Conservation (phyloP, 305 asterid species). For the Galium porrigens region DNA sequence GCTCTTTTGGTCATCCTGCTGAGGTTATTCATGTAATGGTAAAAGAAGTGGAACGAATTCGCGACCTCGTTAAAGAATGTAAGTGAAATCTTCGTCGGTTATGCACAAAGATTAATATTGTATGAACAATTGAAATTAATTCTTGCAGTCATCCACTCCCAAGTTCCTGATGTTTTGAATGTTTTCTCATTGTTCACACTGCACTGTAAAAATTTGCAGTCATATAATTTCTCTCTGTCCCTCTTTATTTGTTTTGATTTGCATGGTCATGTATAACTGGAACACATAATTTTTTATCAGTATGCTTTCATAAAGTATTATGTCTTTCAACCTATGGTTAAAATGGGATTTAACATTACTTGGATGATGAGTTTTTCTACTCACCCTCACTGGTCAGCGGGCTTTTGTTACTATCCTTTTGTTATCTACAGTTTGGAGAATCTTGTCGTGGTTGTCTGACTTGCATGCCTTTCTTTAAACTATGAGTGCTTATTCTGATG, state of each 20-base stretch:
- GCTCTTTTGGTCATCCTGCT: slow-evolving; percentile 80
- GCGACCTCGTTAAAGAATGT: slow-evolving; percentile 53
- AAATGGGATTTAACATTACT: too few species aligned
- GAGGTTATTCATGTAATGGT: slow-evolving; percentile 47
- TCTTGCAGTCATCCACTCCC: neutral
- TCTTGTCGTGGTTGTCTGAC: neutral
- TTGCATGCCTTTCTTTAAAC: neutral
- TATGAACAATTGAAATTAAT: neutral
- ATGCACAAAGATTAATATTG: neutral
- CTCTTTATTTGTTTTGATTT: neutral
- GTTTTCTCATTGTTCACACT: neutral
- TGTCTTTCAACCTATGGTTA: neutral
- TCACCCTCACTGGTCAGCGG: neutral
- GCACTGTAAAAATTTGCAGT: neutral
- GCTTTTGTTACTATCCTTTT: neutral
- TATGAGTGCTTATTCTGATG: neutral
- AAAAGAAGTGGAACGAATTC: slow-evolving; percentile 48
- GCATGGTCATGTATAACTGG: neutral
- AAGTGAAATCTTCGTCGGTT: slow-evolving; percentile 29
- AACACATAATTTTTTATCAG: neutral
- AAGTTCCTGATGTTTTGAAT: neutral
- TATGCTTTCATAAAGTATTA: neutral
- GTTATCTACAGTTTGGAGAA: slow-evolving; percentile 1
- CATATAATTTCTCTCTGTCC: neutral
- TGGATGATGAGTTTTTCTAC: slow-evolving; percentile 6